A percentile compares a stretch with the other conserved stretches of the same genome.
These are phyloP conservation scores for Pseudogymnoascus sp. DNA, from an alignment of 2,329 filamentous ascomycete species.

Conservation along the genomic window DNA sequence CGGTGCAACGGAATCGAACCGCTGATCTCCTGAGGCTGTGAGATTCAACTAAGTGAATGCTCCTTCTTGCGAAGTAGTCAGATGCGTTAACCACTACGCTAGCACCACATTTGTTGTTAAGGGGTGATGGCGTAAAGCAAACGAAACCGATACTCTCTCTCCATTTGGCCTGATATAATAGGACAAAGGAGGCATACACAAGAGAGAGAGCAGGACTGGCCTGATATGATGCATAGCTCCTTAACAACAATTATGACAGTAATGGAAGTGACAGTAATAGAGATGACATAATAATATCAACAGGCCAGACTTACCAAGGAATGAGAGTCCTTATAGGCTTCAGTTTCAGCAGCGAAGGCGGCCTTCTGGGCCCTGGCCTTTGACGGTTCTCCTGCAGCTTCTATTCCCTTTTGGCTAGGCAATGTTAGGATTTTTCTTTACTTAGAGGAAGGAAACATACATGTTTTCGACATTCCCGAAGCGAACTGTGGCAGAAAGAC, in stretches of 20 bases:
- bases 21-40: not conserved
- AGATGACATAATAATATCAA: not conserved
- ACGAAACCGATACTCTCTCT: not conserved
- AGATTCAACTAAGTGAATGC: constrained; percentile 18
- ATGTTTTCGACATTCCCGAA: constrained; percentile 55
- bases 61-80: not conserved
- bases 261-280: constrained; percentile 10
- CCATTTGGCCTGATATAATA: not conserved
- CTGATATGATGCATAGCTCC: not conserved
- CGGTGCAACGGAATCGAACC: not conserved
- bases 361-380: constrained; percentile 40
- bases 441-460: constrained; percentile 34
- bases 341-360: constrained; percentile 59
- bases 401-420: constrained; percentile 17
- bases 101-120: not conserved
- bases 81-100: not conserved
- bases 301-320: constrained; percentile 42
- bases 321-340: constrained; percentile 48
- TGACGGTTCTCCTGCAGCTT: constrained; percentile 31
- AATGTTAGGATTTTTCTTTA: not conserved
- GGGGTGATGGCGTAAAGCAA: not conserved
- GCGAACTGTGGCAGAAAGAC: constrained; percentile 37
- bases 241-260: not conserved
- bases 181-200: not conserved
- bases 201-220: not conserved